Evolutionary conservation across 2,329 filamentous ascomycete species (phyloP), one percentile per base, ranked within the genome.

Genomic region (Tolypocladium ophioglossoides): DNA sequence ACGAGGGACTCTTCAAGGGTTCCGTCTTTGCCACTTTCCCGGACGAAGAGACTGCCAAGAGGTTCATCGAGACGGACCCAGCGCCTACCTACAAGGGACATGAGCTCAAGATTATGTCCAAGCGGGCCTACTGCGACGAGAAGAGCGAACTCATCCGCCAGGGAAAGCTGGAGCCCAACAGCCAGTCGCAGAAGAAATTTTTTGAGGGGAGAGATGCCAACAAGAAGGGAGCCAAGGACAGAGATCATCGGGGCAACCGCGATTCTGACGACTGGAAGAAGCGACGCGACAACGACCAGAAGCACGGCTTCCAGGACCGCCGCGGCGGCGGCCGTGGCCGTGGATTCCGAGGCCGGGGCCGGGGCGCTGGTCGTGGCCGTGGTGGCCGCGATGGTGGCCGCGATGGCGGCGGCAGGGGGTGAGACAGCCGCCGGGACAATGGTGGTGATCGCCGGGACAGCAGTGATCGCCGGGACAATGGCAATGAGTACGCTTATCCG

Each of bases 1-100:
- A 79, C 46, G 75, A 85, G 57, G 84, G 84, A 64, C 74, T 79
- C 52, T 99, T 97, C 84, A 99, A 99, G 80, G 91, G 92, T 62
- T 96, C 90, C 61, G 89, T 96, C 55, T 97, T 96, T 67, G 89
- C 96, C 60, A 92, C 96, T 71, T 99, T 97, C 70, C 79, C 82
- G 58, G 82, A 82, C 51, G 86, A 91, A 65, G 89, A 95, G 61
- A 79, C 83, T 24, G 85, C 89, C 64, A 79, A 91, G 69, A 83
- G 84, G 56, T 99, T 99, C 73, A 74, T 96, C 57, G 83, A 76
- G 16, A 74, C 90, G 41, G 87, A 95, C 53, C 85, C 89, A 22
- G 85, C 87, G 70, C 94, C 94, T 56, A 82, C 85, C 69, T 99
- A 85, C 84, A 85, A 95, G 70, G 91, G 80, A 52, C 78, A 88